Percentiles rank a stretch among this genome's conserved stretches.
Evolutionary conservation across 2,329 filamentous ascomycete species (phyloP).

Genomic region (Dactylellina drechsleri): DNA sequence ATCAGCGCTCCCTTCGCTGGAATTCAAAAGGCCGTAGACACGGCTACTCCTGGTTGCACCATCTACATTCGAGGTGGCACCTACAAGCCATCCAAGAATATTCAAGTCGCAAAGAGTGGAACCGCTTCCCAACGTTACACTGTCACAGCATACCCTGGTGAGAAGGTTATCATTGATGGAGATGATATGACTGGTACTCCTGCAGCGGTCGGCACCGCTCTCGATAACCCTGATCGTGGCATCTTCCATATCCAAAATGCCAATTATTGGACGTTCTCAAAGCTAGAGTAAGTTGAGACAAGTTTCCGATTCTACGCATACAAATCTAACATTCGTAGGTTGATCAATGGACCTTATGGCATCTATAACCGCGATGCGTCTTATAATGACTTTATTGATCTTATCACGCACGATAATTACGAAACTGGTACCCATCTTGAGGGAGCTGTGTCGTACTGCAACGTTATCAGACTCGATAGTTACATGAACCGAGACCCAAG

Average conservation of each 20-base stretch:
- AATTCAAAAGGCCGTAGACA: slow-evolving; percentile 65
- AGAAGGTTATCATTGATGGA: slow-evolving; percentile 65
- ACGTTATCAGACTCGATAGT: slow-evolving; percentile 64
- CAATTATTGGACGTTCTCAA: slow-evolving; percentile 65
- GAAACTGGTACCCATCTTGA: slow-evolving; percentile 62
- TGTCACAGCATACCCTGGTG: slow-evolving; percentile 63
- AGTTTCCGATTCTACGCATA: neutral
- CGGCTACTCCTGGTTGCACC: slow-evolving; percentile 64
- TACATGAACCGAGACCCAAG: slow-evolving; percentile 65
- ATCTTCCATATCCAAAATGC: slow-evolving; percentile 65
- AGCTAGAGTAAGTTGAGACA: slow-evolving; percentile 59
- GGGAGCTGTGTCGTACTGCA: slow-evolving; percentile 61
- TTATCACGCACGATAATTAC: slow-evolving; percentile 62
- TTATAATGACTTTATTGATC: slow-evolving; percentile 61
- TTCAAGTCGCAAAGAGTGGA: slow-evolving; percentile 65
- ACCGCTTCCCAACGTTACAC: slow-evolving; percentile 63
- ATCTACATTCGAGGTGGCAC: slow-evolving; percentile 65
- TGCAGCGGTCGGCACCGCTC: slow-evolving; percentile 61
- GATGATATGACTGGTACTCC: slow-evolving; percentile 63
- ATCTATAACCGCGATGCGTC: slow-evolving; percentile 61
- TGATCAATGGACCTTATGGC: slow-evolving; percentile 62
- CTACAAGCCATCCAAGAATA: slow-evolving; percentile 65
- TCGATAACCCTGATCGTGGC: slow-evolving; percentile 64
- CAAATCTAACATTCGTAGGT: slow-evolving; percentile 3
- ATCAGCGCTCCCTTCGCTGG: slow-evolving; percentile 63